phyloP scores from a whole-genome alignment of 495 filamentous ascomycete genomes.

The Lophiotrema nucula region DNA sequence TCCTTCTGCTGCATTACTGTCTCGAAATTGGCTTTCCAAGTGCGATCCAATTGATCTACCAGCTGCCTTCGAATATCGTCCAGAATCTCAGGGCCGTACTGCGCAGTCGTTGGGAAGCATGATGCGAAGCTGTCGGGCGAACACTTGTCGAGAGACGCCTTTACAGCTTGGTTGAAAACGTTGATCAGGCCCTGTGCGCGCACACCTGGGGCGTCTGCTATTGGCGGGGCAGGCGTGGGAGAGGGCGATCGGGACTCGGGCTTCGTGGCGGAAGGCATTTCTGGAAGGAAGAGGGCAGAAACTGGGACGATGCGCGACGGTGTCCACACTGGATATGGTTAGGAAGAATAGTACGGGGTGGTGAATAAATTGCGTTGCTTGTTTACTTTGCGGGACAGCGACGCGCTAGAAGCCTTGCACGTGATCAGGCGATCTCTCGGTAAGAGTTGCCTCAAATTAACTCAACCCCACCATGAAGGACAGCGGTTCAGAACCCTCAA shows the following conservation, averaged over 20 bases:
- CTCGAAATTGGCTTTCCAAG: slow-evolving; percentile 61
- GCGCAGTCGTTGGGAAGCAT: slow-evolving; percentile 84
- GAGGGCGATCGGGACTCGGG: slow-evolving; percentile 41
- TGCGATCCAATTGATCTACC: slow-evolving; percentile 34
- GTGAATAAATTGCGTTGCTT: background rate
- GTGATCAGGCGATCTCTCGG: background rate
- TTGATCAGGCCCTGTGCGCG: slow-evolving; percentile 71
- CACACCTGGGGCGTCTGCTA: slow-evolving; percentile 64
- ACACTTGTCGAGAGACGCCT: slow-evolving; percentile 69
- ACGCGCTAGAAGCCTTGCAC: background rate
- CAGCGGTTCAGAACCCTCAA: too few relatives aligned
- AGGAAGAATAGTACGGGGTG: background rate
- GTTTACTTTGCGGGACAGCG: background rate
- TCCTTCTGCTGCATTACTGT: slow-evolving; percentile 66
- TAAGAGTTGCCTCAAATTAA: too few relatives aligned
- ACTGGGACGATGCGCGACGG: background rate
- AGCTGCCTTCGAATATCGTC: slow-evolving; percentile 39
- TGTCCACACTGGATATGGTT: background rate
- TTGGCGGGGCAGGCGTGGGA: slow-evolving; percentile 57
- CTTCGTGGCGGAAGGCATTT: slow-evolving; percentile 21
- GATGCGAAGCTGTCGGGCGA: slow-evolving; percentile 74
- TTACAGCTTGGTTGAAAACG: slow-evolving; percentile 67
- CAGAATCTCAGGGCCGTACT: slow-evolving; percentile 57
- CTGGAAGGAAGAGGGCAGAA: background rate
- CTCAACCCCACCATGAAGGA: too few relatives aligned